phyloP scores from a whole-genome alignment of 2,329 filamentous ascomycete species.

The Penicillium rolfsii region DNA sequence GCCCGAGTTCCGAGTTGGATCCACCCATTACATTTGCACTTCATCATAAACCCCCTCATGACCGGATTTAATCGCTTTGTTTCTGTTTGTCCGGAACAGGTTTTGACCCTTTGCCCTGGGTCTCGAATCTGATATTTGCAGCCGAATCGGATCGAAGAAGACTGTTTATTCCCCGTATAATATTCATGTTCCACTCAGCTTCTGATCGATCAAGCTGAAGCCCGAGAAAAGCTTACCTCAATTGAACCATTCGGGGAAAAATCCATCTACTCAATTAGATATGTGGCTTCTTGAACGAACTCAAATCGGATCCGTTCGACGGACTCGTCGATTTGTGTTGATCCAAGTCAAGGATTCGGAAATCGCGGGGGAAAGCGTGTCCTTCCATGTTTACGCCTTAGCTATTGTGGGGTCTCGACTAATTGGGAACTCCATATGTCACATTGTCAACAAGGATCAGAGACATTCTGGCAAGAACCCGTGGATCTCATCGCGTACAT shows the following conservation, averaged over 20 bases:
- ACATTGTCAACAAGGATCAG: background rate
- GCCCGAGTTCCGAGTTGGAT: background rate
- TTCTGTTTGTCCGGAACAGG: background rate
- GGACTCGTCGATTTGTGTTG: background rate
- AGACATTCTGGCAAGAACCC: background rate
- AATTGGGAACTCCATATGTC: background rate
- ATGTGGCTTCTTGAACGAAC: background rate
- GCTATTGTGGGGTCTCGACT: background rate
- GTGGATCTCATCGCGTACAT: background rate
- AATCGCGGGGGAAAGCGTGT: background rate
- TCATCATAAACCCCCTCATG: conserved; percentile 1
- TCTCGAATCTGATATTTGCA: background rate
- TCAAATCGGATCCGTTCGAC: background rate
- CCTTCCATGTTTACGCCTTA: background rate
- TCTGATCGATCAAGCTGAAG: background rate
- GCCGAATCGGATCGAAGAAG: background rate
- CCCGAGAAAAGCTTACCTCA: background rate
- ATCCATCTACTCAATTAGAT: background rate
- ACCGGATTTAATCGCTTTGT: conserved; percentile 3
- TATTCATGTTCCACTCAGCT: background rate
- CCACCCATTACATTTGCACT: conserved; percentile 2
- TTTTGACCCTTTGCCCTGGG: background rate
- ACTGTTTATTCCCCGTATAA: background rate
- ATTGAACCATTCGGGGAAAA: background rate
- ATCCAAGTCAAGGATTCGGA: background rate